phyloP scores from a whole-genome alignment of 2,329 filamentous ascomycete species.

The Emergomyces pasteurianus region DNA sequence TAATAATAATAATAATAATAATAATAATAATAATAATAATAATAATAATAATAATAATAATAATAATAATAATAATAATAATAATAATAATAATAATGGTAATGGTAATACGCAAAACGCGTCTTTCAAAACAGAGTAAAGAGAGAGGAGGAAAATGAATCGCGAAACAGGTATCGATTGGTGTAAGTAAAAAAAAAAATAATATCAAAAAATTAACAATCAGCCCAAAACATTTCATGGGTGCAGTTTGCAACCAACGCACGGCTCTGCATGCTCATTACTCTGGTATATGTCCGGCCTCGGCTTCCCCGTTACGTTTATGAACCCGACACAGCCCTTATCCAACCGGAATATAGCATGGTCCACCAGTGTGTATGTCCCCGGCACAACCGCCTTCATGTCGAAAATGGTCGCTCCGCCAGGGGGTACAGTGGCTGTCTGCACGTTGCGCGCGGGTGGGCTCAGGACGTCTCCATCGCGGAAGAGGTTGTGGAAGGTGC shows the following conservation, averaged over 20 bases:
- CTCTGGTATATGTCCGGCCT: constrained; percentile 19
- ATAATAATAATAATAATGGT: no score
- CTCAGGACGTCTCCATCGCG: constrained; percentile 23
- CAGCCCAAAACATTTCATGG: no score
- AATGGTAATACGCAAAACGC: no score
- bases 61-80: no score
- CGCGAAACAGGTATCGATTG: no score
- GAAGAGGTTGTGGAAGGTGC: constrained; percentile 19
- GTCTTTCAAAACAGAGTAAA: neutral
- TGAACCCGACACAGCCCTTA: constrained; percentile 24
- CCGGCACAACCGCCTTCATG: constrained; percentile 22
- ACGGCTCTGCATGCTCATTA: constrained; percentile 16
- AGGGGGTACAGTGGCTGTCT: constrained; percentile 19
- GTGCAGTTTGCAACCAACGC: constrained; percentile 23
- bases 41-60: no score
- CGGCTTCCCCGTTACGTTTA: constrained; percentile 22
- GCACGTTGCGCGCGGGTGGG: constrained; percentile 17
- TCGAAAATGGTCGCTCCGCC: constrained; percentile 21
- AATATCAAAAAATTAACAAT: neutral
- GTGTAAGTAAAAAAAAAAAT: no score
- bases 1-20: no score
- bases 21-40: no score
- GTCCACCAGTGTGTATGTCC: constrained; percentile 24
- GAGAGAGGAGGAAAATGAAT: neutral
- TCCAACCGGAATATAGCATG: constrained; percentile 26